These are phyloP conservation scores for Salix koriyanagi DNA, from an alignment of 345 rosid species.

Conservation along the genomic window DNA sequence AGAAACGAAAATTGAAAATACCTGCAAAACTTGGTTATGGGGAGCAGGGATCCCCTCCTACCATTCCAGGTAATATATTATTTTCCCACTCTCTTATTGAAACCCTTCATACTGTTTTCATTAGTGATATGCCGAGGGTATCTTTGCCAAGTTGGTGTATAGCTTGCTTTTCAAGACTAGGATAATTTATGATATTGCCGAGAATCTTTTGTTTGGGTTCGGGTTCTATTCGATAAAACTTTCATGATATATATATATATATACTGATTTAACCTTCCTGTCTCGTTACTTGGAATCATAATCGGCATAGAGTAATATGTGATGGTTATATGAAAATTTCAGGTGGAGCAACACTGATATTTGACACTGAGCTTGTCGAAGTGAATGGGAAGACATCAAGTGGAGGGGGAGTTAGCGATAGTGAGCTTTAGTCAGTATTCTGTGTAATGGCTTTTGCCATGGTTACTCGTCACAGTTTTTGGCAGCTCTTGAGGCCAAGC, in stretches of 20 bases:
- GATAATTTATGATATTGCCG: neutral
- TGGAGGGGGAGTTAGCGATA: slow-evolving; percentile 27
- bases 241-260: neutral
- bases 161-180: neutral
- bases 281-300: neutral
- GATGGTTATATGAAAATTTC: slow-evolving; percentile 23
- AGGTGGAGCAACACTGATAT: slow-evolving; percentile 91
- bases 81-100: neutral
- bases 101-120: neutral
- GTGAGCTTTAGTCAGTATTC: slow-evolving; percentile 38
- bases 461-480: neutral
- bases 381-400: slow-evolving; percentile 63
- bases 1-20: slow-evolving; percentile 89
- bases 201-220: neutral
- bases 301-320: neutral
- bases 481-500: neutral
- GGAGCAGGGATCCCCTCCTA: slow-evolving; percentile 84
- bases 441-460: neutral
- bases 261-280: neutral
- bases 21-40: slow-evolving; percentile 96
- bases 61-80: slow-evolving; percentile 63
- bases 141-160: neutral
- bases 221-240: neutral
- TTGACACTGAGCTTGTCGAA: slow-evolving; percentile 85
- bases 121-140: neutral